These are phyloP conservation scores for Pseudogymnoascus pannorum DNA, from an alignment of 2,329 filamentous ascomycete genomes.

Conservation along the genomic window DNA sequence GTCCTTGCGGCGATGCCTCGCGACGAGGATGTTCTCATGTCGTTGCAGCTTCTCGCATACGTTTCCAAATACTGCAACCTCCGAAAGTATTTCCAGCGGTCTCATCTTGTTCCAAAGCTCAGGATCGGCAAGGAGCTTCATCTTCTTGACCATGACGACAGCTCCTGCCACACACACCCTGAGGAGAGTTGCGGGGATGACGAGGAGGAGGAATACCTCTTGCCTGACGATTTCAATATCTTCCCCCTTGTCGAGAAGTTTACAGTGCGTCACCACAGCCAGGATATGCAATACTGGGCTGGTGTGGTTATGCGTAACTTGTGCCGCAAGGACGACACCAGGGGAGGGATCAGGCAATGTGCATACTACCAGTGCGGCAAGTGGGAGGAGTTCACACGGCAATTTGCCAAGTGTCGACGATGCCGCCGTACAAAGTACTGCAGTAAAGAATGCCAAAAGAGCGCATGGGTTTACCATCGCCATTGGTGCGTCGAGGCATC, in stretches of 20 bases:
- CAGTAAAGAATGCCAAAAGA: slow-evolving; percentile 99
- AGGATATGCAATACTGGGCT: slow-evolving; percentile 99
- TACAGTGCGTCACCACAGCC: slow-evolving; percentile 87
- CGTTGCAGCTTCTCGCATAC: slow-evolving; percentile 89
- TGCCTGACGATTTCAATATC: slow-evolving; percentile 95
- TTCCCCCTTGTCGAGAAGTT: slow-evolving; percentile 98
- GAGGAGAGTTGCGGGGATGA: slow-evolving; percentile 31
- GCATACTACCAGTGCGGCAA: slow-evolving; percentile 97
- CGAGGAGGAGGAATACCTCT: slow-evolving; percentile 76
- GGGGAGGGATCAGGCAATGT: slow-evolving; percentile 91
- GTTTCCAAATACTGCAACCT: slow-evolving; percentile 98
- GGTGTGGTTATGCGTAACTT: slow-evolving; percentile 98
- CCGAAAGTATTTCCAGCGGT: slow-evolving; percentile 88
- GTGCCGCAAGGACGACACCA: slow-evolving; percentile 92
- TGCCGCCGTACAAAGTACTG: slow-evolving; percentile 97
- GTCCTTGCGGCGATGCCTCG: slow-evolving; percentile 87
- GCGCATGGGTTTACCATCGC: slow-evolving; percentile 94
- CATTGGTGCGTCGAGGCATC: slow-evolving; percentile 86
- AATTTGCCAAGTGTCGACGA: slow-evolving; percentile 95
- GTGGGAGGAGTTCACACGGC: slow-evolving; percentile 93
- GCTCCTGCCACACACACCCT: slow-evolving; percentile 22
- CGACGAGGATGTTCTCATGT: slow-evolving; percentile 97
- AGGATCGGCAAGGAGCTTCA: slow-evolving; percentile 83
- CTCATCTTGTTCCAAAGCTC: slow-evolving; percentile 84
- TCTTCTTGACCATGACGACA: slow-evolving; percentile 64